These are phyloP conservation scores for Fusarium newnesense DNA, from an alignment of 2,329 filamentous ascomycete genomes.

Conservation along the genomic window DNA sequence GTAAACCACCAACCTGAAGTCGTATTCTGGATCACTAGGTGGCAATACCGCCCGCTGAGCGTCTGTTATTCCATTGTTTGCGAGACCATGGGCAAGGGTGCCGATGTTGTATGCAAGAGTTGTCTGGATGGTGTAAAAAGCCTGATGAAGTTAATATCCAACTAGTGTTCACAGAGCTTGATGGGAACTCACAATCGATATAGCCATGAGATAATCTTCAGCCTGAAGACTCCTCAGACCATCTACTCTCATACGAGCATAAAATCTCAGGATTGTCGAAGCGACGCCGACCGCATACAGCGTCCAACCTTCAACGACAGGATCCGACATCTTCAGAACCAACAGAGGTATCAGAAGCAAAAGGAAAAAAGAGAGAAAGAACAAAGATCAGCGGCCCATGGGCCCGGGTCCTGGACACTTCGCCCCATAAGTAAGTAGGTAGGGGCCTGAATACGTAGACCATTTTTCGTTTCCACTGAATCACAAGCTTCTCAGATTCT, in stretches of 20 bases:
- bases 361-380: background rate
- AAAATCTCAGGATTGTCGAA: constrained; percentile 45
- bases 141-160: constrained; percentile 45
- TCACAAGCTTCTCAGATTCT: background rate
- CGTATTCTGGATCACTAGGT: constrained; percentile 55
- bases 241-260: constrained; percentile 41
- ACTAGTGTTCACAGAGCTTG: accelerated
- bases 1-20: constrained; percentile 38
- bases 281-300: constrained; percentile 43
- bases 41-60: constrained; percentile 56
- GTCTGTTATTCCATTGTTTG: constrained; percentile 65
- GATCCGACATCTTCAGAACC: constrained; percentile 19
- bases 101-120: constrained; percentile 60
- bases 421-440: constrained; percentile 9
- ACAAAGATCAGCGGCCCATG: background rate
- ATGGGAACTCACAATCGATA: constrained; percentile 17
- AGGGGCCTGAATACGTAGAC: background rate
- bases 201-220: constrained; percentile 47
- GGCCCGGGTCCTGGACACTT: background rate
- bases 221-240: constrained; percentile 40
- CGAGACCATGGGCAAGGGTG: constrained; percentile 58
- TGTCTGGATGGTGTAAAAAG: constrained; percentile 62
- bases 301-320: constrained; percentile 42
- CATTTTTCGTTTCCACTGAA: background rate
- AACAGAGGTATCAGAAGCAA: constrained; percentile 2